A percentile compares a stretch with the other conserved stretches of the same genome.
Evolutionary conservation across 176 grass and related monocot species (phyloP).

Genomic region (Bonia amplexicaulis): DNA sequence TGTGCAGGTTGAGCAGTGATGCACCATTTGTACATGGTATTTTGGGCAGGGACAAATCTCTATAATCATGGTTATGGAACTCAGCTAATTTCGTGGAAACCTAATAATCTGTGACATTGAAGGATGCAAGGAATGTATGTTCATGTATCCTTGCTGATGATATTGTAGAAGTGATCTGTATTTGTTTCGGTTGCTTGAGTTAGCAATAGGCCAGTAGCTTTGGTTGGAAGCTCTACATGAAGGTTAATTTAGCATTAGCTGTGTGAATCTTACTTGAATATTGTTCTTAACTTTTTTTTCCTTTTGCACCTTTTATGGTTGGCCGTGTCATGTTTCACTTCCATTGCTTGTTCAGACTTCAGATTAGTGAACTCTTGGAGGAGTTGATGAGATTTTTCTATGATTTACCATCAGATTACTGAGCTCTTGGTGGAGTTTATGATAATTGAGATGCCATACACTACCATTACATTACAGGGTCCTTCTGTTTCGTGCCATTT

Average conservation of each 20-base stretch:
- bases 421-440: not conserved
- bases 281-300: not conserved
- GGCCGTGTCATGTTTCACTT: not conserved
- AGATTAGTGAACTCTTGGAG: not conserved
- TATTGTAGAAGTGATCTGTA: conserved; percentile 7
- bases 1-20: conserved; percentile 39
- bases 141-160: not conserved
- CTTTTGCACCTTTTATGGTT: not conserved
- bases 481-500: not conserved
- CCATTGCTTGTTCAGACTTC: not conserved
- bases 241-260: not conserved
- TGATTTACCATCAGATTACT: not conserved
- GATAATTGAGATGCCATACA: not conserved
- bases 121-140: conserved; percentile 7
- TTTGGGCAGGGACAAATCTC: conserved; percentile 11
- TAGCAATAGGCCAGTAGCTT: not conserved
- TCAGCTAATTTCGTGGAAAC: conserved; percentile 27
- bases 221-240: conserved; percentile 2
- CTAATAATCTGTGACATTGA: not conserved
- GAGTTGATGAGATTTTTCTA: not conserved
- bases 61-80: conserved; percentile 22
- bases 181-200: conserved; percentile 8
- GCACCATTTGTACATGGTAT: conserved; percentile 37
- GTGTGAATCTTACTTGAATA: not conserved
- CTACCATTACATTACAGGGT: not conserved